Percentiles rank a stretch among this genome's conserved stretches.
Conservation (phyloP, 805 yeast genomes). For the Saccharomycopsis amapae region DNA sequence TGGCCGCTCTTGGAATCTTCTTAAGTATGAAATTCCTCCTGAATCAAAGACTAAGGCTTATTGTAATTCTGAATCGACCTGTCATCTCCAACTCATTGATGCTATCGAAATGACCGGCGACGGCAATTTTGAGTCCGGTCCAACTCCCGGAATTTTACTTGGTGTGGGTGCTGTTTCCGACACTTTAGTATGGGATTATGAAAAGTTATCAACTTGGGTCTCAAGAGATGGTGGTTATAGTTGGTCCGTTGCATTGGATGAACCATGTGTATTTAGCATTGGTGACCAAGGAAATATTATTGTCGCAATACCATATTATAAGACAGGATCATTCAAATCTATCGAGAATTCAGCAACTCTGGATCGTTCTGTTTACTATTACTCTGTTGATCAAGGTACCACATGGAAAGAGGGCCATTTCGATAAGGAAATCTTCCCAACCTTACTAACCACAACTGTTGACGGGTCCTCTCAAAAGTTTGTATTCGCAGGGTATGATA, state of each 20-base stretch:
- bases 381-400: constrained; percentile 67
- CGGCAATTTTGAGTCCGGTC: constrained; percentile 32
- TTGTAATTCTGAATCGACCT: constrained; percentile 28
- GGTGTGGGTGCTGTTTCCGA: constrained; percentile 37
- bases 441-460: constrained; percentile 45
- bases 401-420: constrained; percentile 52
- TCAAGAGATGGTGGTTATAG: constrained; percentile 74
- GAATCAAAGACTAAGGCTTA: constrained; percentile 18
- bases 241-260: constrained; percentile 53
- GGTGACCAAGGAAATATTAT: constrained; percentile 78
- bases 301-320: constrained; percentile 45
- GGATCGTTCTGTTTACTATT: constrained; percentile 32
- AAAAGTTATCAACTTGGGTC: constrained; percentile 41
- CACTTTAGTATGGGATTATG: constrained; percentile 19
- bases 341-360: constrained; percentile 18
- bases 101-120: constrained; percentile 27
- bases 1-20: constrained; percentile 31
- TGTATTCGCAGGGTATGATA: constrained; percentile 38
- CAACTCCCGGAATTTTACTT: constrained; percentile 39
- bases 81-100: constrained; percentile 34
- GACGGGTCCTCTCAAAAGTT: constrained; percentile 67
- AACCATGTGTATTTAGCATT: constrained; percentile 47
- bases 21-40: constrained; percentile 25
- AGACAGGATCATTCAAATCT: constrained; percentile 30
- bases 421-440: constrained; percentile 36